Evolutionary conservation across 495 filamentous ascomycete genomes (phyloP).

Genomic region (Penicilliopsis zonata): DNA sequence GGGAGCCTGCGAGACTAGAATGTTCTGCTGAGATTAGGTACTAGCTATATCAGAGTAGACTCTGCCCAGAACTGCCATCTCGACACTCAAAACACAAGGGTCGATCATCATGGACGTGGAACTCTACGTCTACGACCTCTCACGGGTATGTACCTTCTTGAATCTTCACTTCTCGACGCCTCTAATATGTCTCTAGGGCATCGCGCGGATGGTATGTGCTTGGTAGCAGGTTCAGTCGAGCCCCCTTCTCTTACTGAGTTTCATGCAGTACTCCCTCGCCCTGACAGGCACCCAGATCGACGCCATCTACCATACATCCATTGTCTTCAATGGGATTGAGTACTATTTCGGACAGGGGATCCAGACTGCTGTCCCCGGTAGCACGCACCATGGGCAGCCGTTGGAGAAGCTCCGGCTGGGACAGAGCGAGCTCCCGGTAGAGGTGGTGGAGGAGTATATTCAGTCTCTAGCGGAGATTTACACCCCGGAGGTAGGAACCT

Average conservation of each 20-base stretch:
- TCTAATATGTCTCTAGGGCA: slow-evolving; percentile 21
- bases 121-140: slow-evolving; percentile 91
- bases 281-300: slow-evolving; percentile 63
- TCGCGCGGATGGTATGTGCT: slow-evolving; percentile 34
- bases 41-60: too few species aligned
- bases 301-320: slow-evolving; percentile 83
- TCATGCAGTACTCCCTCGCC: slow-evolving; percentile 33
- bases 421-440: slow-evolving; percentile 62
- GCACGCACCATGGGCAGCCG: slow-evolving; percentile 74
- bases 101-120: slow-evolving; percentile 62
- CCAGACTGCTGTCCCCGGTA: slow-evolving; percentile 65
- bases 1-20: too few species aligned
- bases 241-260: too few species aligned
- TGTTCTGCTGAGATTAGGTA: too few species aligned
- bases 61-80: too few species aligned
- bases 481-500: slow-evolving; percentile 51
- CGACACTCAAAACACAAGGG: not conserved
- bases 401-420: slow-evolving; percentile 69
- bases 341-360: slow-evolving; percentile 69
- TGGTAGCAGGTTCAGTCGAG: slow-evolving; percentile 28
- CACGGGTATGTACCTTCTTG: slow-evolving; percentile 37
- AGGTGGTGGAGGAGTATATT: slow-evolving; percentile 82
- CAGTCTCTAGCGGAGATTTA: slow-evolving; percentile 74
- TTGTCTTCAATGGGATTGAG: slow-evolving; percentile 68
- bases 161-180: slow-evolving; percentile 1